Evolutionary conservation across 148 eudicot species (phyloP).

Genomic region (Dysphania ambrosioides): DNA sequence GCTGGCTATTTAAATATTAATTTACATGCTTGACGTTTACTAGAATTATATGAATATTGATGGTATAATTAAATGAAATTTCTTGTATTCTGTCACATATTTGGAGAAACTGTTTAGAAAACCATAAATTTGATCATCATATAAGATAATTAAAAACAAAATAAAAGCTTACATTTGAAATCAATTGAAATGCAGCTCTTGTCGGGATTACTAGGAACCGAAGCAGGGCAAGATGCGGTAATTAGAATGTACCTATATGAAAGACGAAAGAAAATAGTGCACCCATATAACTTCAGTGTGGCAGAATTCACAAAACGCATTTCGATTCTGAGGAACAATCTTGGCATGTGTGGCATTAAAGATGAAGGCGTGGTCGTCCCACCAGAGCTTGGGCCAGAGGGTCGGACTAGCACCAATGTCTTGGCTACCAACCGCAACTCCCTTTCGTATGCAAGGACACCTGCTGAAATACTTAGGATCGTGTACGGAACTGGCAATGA

Average conservation of each 20-base stretch:
- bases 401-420: constrained; percentile 42
- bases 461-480: constrained; percentile 54
- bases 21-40: too few relatives aligned
- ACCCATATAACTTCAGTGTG: constrained; percentile 61
- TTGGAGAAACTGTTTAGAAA: too few relatives aligned
- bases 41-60: too few relatives aligned
- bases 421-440: constrained; percentile 46
- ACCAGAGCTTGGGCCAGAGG: constrained; percentile 55
- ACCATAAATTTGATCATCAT: too few relatives aligned
- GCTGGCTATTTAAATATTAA: background rate
- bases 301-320: constrained; percentile 57
- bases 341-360: constrained; percentile 62
- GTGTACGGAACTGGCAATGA: constrained; percentile 58
- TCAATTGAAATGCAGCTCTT: constrained; percentile 36
- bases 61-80: too few relatives aligned
- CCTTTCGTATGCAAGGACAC: constrained; percentile 54
- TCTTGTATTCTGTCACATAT: too few relatives aligned
- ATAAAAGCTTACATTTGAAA: too few relatives aligned
- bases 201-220: constrained; percentile 71
- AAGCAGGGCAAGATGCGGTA: constrained; percentile 80
- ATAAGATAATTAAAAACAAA: too few relatives aligned
- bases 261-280: constrained; percentile 31
- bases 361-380: constrained; percentile 78
- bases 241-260: constrained; percentile 57
- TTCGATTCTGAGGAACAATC: constrained; percentile 50